phyloP scores from a whole-genome alignment of 1,139 yeast genomes.

The Nakaseomyces sp. region DNA sequence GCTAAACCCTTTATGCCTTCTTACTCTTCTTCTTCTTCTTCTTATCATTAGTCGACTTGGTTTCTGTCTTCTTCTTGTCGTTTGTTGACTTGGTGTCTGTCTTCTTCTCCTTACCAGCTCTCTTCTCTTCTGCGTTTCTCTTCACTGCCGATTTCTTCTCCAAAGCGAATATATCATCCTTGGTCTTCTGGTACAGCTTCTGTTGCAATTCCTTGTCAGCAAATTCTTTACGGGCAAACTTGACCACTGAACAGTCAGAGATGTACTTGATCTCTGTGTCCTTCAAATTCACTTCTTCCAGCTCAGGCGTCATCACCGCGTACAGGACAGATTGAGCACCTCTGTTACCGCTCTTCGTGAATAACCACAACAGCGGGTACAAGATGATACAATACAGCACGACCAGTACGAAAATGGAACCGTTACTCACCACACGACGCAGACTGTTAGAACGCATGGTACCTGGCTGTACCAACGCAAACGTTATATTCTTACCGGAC shows the following conservation, averaged over 20 bases:
- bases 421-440: conserved; percentile 69
- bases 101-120: conserved; percentile 32
- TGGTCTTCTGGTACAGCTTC: conserved; percentile 55
- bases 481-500: conserved; percentile 61
- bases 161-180: conserved; percentile 42
- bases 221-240: conserved; percentile 56
- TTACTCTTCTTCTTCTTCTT: neutral
- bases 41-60: conserved; percentile 11
- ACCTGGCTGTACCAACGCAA: conserved; percentile 86
- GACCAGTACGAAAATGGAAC: conserved; percentile 61
- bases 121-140: conserved; percentile 38
- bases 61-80: too few species aligned
- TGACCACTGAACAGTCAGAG: conserved; percentile 58
- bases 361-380: conserved; percentile 76
- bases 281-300: conserved; percentile 34
- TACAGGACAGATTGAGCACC: conserved; percentile 76
- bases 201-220: conserved; percentile 53
- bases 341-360: conserved; percentile 61
- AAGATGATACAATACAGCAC: conserved; percentile 49
- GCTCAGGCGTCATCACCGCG: conserved; percentile 65
- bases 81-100: too few species aligned
- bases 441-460: conserved; percentile 81
- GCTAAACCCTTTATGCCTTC: neutral
- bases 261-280: conserved; percentile 59
- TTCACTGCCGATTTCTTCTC: conserved; percentile 67